phyloP scores from a whole-genome alignment of 441 rosid genomes.

The Arabidopsis hybrid region DNA sequence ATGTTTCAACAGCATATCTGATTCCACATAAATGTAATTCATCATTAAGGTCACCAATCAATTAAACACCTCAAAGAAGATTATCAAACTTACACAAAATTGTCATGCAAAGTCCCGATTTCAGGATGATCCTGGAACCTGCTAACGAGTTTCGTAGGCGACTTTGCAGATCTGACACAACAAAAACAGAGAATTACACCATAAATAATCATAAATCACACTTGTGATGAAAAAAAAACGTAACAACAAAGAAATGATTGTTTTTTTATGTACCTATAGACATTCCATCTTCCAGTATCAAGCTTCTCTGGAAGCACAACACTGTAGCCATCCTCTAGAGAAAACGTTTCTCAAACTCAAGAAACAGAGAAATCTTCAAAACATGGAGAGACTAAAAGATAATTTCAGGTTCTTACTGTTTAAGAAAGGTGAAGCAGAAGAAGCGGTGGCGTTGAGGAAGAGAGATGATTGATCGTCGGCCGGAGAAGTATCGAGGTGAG shows the following conservation, averaged over 20 bases:
- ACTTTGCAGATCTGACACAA: conserved; percentile 58
- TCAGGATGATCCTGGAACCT: conserved; percentile 71
- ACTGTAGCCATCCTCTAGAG: conserved; percentile 52
- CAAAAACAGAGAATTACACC: not conserved
- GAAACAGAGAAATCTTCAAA: not conserved
- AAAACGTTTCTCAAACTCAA: conserved; percentile 16
- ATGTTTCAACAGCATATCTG: conserved; percentile 67
- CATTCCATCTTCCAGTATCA: conserved; percentile 75
- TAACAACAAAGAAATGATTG: conserved; percentile 11
- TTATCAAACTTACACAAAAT: conserved; percentile 58
- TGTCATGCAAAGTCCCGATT: conserved; percentile 72
- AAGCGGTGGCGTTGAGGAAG: conserved; percentile 56
- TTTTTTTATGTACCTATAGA: conserved; percentile 52
- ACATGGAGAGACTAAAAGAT: not conserved
- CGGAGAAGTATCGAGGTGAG: conserved; percentile 58
- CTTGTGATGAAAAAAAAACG: not conserved
- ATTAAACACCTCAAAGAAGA: conserved; percentile 1
- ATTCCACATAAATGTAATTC: conserved; percentile 24
- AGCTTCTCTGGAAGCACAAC: conserved; percentile 73
- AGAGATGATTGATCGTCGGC: conserved; percentile 36
- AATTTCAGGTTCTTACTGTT: conserved; percentile 43
- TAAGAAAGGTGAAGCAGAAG: conserved; percentile 58
- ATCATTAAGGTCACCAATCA: conserved; percentile 11
- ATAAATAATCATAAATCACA: conserved; percentile 14
- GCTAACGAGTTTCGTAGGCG: conserved; percentile 59